Percentiles rank a stretch among this genome's conserved stretches.
These are phyloP conservation scores for Oidiodendron maius DNA, from an alignment of 495 filamentous ascomycete species.

Conservation along the genomic window DNA sequence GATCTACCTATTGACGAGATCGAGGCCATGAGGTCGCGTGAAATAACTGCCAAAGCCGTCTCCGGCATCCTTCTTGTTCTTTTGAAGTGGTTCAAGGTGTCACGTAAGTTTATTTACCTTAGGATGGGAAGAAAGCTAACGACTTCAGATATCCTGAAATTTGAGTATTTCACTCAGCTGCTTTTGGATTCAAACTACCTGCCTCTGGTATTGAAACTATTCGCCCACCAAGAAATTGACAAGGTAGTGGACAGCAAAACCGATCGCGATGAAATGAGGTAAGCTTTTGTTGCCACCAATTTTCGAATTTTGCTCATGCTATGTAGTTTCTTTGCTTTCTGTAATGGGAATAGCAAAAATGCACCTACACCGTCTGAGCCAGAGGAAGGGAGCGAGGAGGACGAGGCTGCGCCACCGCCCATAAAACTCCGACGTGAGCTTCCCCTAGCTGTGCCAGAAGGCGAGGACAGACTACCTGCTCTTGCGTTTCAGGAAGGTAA, in stretches of 20 bases:
- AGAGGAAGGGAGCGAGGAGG: slow-evolving; percentile 46
- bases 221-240: slow-evolving; percentile 88
- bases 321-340: slow-evolving; percentile 84
- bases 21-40: slow-evolving; percentile 70
- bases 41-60: slow-evolving; percentile 86
- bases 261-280: slow-evolving; percentile 80
- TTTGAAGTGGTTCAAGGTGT: slow-evolving; percentile 94
- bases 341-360: slow-evolving; percentile 38
- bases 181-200: slow-evolving; percentile 91
- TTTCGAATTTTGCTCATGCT: neutral
- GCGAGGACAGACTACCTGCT: slow-evolving; percentile 23
- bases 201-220: slow-evolving; percentile 84
- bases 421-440: slow-evolving; percentile 42
- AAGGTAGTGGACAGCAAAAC: slow-evolving; percentile 77
- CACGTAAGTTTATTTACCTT: slow-evolving; percentile 54
- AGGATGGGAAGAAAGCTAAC: slow-evolving; percentile 25
- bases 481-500: slow-evolving; percentile 29
- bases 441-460: slow-evolving; percentile 8
- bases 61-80: slow-evolving; percentile 79
- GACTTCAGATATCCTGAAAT: slow-evolving; percentile 78
- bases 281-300: slow-evolving; percentile 27
- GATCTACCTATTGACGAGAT: slow-evolving; percentile 59
- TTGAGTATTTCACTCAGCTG: slow-evolving; percentile 91
- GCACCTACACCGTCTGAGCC: neutral
- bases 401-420: slow-evolving; percentile 80